These are phyloP conservation scores for Ophiobolus disseminans DNA, from an alignment of 2,329 filamentous ascomycete species.

Conservation along the genomic window DNA sequence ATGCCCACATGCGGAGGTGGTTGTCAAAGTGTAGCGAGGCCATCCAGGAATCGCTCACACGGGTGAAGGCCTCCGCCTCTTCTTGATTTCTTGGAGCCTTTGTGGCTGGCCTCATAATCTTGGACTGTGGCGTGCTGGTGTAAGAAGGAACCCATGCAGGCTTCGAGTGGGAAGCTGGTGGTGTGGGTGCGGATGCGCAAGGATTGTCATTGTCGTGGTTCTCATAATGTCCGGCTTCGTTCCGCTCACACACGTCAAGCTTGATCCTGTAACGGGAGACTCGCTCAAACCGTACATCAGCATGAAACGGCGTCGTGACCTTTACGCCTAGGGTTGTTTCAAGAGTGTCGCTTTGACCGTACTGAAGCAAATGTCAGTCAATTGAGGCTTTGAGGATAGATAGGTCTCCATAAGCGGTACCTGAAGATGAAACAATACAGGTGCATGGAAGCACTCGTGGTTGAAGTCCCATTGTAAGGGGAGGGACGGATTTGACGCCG, in stretches of 20 bases:
- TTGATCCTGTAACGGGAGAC: slow-evolving; percentile 38
- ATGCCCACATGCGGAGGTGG: no score
- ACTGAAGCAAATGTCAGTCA: no score
- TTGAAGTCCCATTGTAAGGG: slow-evolving; percentile 27
- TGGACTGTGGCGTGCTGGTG: slow-evolving; percentile 1
- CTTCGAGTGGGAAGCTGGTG: not conserved
- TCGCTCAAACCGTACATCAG: slow-evolving; percentile 37
- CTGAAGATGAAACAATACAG: slow-evolving; percentile 12
- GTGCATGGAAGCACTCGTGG: slow-evolving; percentile 26
- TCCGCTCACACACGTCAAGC: slow-evolving; percentile 9
- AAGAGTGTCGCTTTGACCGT: not conserved
- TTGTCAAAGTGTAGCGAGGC: no score
- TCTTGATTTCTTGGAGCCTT: not conserved
- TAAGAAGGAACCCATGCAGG: slow-evolving; percentile 4
- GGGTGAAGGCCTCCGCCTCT: not conserved
- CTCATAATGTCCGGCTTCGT: not conserved
- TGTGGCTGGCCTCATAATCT: not conserved
- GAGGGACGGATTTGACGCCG: slow-evolving; percentile 11
- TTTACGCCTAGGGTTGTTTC: slow-evolving; percentile 24
- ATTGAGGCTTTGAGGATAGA: no score
- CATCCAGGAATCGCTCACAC: no score
- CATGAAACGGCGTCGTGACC: slow-evolving; percentile 31
- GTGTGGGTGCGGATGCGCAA: no score
- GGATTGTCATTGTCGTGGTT: no score
- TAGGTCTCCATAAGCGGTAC: not conserved